Percentiles rank a stretch among this genome's conserved stretches.
Evolutionary conservation across 805 yeast genomes (phyloP).

Genomic region (Metschnikowia henanensis): DNA sequence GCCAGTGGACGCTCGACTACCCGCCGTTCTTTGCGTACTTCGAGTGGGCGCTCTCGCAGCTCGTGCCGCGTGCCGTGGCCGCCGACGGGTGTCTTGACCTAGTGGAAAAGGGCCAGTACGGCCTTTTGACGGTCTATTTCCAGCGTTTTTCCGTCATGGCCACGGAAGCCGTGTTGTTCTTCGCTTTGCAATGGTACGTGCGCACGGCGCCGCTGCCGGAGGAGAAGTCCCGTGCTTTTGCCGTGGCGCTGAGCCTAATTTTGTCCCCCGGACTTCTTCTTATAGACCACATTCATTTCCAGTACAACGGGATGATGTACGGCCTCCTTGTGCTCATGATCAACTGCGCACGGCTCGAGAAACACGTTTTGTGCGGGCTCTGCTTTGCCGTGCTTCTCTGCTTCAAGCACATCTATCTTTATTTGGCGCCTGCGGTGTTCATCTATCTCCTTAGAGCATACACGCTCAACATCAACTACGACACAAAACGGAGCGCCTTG

Average conservation of each 20-base stretch:
- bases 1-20: constrained; percentile 94
- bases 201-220: constrained; percentile 43
- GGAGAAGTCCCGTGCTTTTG: constrained; percentile 56
- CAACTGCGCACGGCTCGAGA: constrained; percentile 61
- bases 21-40: constrained; percentile 98
- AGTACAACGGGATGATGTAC: constrained; percentile 92
- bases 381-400: constrained; percentile 79
- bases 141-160: constrained; percentile 80
- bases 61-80: constrained; percentile 63
- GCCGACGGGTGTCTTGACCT: constrained; percentile 79
- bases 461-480: constrained; percentile 49
- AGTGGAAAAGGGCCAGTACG: constrained; percentile 63
- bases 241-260: constrained; percentile 77
- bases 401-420: constrained; percentile 91
- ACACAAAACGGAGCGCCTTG: constrained; percentile 22
- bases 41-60: constrained; percentile 74
- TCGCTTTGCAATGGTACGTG: constrained; percentile 70
- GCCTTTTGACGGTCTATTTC: constrained; percentile 76
- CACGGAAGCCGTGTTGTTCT: constrained; percentile 71
- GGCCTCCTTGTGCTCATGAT: constrained; percentile 78
- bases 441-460: constrained; percentile 73
- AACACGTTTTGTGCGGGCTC: constrained; percentile 59
- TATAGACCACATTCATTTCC: constrained; percentile 95
- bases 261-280: constrained; percentile 88
- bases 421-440: constrained; percentile 93